Conservation (phyloP, 768 basidiomycete genomes). For the Chalciporus piperatus region DNA sequence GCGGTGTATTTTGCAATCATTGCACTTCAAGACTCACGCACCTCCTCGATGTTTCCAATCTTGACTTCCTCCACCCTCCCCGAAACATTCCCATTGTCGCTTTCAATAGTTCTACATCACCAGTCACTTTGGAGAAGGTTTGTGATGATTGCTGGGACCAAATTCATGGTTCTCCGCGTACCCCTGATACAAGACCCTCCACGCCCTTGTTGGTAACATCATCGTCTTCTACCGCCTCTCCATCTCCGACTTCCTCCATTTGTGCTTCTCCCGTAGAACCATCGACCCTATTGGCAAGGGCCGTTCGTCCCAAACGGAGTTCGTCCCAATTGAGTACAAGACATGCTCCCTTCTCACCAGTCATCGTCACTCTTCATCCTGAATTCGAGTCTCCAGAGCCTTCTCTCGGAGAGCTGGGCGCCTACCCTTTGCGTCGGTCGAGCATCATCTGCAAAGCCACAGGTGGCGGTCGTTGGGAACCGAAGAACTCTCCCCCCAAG, state of each 20-base stretch:
- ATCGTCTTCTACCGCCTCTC: conserved; percentile 27
- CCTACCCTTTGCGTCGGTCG: conserved; percentile 68
- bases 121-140: conserved; percentile 57
- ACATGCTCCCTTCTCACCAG: conserved; percentile 26
- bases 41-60: conserved; percentile 70
- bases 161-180: conserved; percentile 54
- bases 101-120: conserved; percentile 59
- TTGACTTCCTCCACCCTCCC: conserved; percentile 70
- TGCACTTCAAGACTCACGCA: conserved; percentile 60
- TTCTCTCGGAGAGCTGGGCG: conserved; percentile 67
- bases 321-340: conserved; percentile 28
- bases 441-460: conserved; percentile 72
- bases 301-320: conserved; percentile 23
- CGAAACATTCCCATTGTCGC: conserved; percentile 56
- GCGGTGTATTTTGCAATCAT: conserved; percentile 67
- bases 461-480: conserved; percentile 80
- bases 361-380: conserved; percentile 14
- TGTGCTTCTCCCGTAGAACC: conserved; percentile 34
- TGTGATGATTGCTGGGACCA: conserved; percentile 79
- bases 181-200: conserved; percentile 38
- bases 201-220: conserved; percentile 38
- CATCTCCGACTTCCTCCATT: conserved; percentile 35
- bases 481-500: conserved; percentile 47
- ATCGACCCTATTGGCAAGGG: conserved; percentile 17
- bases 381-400: conserved; percentile 37